phyloP scores from a whole-genome alignment of 2,329 filamentous ascomycete species.

The Cytospora piceae region DNA sequence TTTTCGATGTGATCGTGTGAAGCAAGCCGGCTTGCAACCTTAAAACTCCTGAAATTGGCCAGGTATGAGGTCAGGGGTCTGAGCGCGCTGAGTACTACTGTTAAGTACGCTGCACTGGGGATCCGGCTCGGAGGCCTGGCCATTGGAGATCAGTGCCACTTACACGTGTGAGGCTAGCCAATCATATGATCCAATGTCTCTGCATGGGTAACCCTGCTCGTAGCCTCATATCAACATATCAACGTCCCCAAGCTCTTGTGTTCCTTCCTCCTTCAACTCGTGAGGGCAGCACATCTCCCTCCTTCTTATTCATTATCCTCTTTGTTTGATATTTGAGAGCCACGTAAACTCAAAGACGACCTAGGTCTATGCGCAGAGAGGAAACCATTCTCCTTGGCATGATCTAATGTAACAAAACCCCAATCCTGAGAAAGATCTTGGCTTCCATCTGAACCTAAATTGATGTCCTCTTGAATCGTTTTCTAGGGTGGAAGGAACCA shows the following conservation, averaged over 20 bases:
- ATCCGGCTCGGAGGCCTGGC: not conserved
- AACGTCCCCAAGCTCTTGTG: not conserved
- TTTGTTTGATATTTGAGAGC: not conserved
- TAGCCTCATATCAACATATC: not conserved
- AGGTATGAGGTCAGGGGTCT: conserved; percentile 3
- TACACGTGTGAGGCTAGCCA: conserved; percentile 5
- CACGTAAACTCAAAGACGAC: not conserved
- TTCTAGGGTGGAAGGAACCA: not conserved
- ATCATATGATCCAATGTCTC: not conserved
- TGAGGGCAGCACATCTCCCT: not conserved
- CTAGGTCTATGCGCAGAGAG: not conserved
- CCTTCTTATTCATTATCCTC: not conserved
- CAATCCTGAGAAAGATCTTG: not conserved
- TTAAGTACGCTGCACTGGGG: not conserved
- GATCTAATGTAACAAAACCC: not conserved
- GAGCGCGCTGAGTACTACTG: not conserved
- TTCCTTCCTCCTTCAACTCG: not conserved
- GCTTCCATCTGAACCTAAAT: not conserved
- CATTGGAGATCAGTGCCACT: not conserved
- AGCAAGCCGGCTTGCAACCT: not conserved
- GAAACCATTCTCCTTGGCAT: not conserved
- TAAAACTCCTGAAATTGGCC: conserved; percentile 3
- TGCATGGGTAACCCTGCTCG: not conserved
- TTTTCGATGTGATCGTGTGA: not conserved
- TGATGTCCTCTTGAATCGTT: not conserved